Base-by-base conservation (phyloP, 192 early-diverging fungal species). In the Chytriomyces sp. region DNA sequence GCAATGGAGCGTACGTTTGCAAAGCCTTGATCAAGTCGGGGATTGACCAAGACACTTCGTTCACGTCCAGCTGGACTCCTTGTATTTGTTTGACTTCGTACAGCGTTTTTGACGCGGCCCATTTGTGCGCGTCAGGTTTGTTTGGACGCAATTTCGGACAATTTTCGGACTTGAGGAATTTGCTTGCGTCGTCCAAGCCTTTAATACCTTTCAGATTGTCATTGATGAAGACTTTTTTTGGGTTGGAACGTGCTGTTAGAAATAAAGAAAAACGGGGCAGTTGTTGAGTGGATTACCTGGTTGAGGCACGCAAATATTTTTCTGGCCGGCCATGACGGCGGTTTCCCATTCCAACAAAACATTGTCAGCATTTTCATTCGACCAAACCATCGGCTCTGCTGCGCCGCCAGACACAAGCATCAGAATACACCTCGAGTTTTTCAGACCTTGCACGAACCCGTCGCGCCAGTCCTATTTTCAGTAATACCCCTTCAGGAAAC, bases 341-440 rank as follows among this genome's bases (percentile, higher is more conserved):
- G 75, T 80, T 49, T 80, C 79, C 79, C 79, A 80, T 72, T 80
- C 76, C 74, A 80, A 59, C 9, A 80, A 45, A 4, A 80, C 79
- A 63, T 80, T 80, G 43, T 80, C 75, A 5, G n/a, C 44, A 4
- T 53, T 23, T 10, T 5, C 13, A 50, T 79, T 5, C 5, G 76
- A 79, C 13, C n/a, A 7, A 13, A 10, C 28, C 62, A 80, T 66
- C 8, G 3, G 43, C 45, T 67, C 75, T 26, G 72, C 13, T 5
- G 64, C 71, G n/a, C 66, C 72, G 6, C 48, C 45, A 20, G 79
- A 80, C 47, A 80, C 68, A 7, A 80, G 24, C 79, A 80, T 53
- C 18, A 80, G 35, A 11, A 67, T 68, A 70, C 63, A 67, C 7
- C 75, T 45, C 6, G 79, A 80, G 50, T 70, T 65, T 50, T 80